Evolutionary conservation across 1,139 yeast genomes (phyloP).

Genomic region (Nakaseomyces bracarensis): DNA sequence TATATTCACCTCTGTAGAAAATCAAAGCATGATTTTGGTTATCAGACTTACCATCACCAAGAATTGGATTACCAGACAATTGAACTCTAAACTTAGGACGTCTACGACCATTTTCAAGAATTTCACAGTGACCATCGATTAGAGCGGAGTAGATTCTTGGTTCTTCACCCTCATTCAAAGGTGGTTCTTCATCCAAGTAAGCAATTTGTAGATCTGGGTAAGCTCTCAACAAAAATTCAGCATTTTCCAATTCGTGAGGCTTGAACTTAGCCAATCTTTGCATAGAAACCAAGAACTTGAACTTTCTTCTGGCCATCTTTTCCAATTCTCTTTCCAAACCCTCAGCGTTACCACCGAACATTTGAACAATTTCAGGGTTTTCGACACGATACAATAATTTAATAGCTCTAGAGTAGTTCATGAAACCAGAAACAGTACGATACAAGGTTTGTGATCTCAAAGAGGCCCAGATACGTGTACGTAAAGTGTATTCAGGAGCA

Average conservation of each 20-base stretch:
- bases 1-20: conserved; percentile 97
- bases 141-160: conserved; percentile 94
- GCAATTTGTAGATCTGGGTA: conserved; percentile 98
- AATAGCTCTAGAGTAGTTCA: conserved; percentile 98
- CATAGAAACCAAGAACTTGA: conserved; percentile 95
- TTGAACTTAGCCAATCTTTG: conserved; percentile 95
- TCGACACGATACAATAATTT: conserved; percentile 96
- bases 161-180: conserved; percentile 89
- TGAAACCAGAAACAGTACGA: conserved; percentile 98
- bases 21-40: conserved; percentile 95
- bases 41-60: conserved; percentile 99
- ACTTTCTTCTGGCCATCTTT: conserved; percentile 98
- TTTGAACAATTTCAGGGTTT: conserved; percentile 96
- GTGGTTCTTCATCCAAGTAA: conserved; percentile 89
- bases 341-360: conserved; percentile 98
- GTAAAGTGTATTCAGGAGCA: conserved; percentile 96
- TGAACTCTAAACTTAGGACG: conserved; percentile 97
- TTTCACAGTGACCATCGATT: conserved; percentile 97
- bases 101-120: conserved; percentile 95
- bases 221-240: conserved; percentile 95
- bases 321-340: conserved; percentile 90
- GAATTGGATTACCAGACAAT: conserved; percentile 95
- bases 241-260: conserved; percentile 96
- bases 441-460: conserved; percentile 95
- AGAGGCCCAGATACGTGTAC: conserved; percentile 99